Evolutionary conservation across 2,329 filamentous ascomycete species (phyloP).

Genomic region (Alternaria triticina): DNA sequence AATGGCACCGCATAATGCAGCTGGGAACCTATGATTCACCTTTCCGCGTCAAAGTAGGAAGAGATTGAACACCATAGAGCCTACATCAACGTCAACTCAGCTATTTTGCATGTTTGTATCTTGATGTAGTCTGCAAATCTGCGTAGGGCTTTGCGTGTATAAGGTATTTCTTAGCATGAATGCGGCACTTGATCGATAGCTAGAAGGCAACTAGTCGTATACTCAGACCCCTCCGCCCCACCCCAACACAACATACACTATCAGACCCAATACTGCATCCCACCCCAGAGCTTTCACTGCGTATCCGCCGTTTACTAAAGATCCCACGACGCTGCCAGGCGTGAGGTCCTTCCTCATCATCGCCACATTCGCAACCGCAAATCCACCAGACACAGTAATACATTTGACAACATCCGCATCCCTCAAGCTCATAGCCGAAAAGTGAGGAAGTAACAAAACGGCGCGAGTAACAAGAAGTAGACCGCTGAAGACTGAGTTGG

Average conservation of each 20-base stretch:
- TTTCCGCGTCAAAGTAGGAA: background rate
- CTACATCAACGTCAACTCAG: background rate
- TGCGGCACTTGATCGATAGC: background rate
- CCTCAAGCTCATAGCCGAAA: conserved; percentile 18
- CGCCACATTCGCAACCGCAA: conserved; percentile 29
- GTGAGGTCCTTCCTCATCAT: conserved; percentile 24
- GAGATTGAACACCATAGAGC: background rate
- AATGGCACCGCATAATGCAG: background rate
- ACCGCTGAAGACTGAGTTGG: conserved; percentile 23
- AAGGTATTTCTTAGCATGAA: background rate
- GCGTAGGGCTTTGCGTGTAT: background rate
- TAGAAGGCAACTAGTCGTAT: background rate
- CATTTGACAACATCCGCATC: conserved; percentile 26
- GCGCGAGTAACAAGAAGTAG: conserved; percentile 27
- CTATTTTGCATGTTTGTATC: background rate
- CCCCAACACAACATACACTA: conserved; percentile 23
- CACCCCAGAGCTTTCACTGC: conserved; percentile 36
- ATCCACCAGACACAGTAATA: conserved; percentile 32
- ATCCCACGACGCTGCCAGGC: conserved; percentile 8
- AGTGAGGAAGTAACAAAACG: conserved; percentile 32
- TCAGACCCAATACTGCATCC: conserved; percentile 30
- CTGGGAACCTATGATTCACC: background rate
- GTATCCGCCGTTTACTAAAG: conserved; percentile 16
- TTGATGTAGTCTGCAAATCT: background rate
- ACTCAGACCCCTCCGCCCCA: conserved; percentile 38